Conservation (phyloP, 2,329 filamentous ascomycete genomes). For the Colletotrichum incanum region DNA sequence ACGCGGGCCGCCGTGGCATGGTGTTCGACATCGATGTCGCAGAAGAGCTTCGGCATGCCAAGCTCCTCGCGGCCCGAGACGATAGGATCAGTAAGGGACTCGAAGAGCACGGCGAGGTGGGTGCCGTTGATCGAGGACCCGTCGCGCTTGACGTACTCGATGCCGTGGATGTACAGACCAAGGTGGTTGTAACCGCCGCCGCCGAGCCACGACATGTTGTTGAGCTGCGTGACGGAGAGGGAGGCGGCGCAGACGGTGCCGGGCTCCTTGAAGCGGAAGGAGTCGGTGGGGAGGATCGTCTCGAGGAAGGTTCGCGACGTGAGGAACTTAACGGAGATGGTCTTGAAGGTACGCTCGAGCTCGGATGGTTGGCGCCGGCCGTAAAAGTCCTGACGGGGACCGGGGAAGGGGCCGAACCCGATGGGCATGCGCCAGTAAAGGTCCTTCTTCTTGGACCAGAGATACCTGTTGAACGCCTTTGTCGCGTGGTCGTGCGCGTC, state of each 20-base stretch:
- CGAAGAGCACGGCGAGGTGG: constrained; percentile 72
- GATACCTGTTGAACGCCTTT: constrained; percentile 65
- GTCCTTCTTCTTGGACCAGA: constrained; percentile 56
- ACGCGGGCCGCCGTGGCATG: constrained; percentile 52
- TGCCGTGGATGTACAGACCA: constrained; percentile 75
- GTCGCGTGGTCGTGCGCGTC: constrained; percentile 71
- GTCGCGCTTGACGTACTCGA: constrained; percentile 68
- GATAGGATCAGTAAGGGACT: constrained; percentile 72
- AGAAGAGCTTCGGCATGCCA: constrained; percentile 73
- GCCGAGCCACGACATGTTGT: constrained; percentile 73
- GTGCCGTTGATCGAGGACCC: constrained; percentile 65
- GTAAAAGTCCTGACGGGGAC: constrained; percentile 47
- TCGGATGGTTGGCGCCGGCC: constrained; percentile 35
- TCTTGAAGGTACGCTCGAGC: constrained; percentile 57
- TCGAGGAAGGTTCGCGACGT: constrained; percentile 65
- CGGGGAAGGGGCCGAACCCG: constrained; percentile 63
- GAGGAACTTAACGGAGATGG: constrained; percentile 65
- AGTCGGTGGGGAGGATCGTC: constrained; percentile 61
- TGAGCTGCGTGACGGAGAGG: constrained; percentile 59
- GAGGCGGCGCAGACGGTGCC: constrained; percentile 62
- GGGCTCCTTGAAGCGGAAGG: constrained; percentile 59
- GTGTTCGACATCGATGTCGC: constrained; percentile 62
- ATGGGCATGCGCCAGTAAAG: constrained; percentile 62
- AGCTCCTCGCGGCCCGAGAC: constrained; percentile 73
- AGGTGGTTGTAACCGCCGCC: constrained; percentile 71